Percentiles rank a stretch among this genome's conserved stretches.
These are phyloP conservation scores for Backusella tuberculispora DNA, from an alignment of 192 early-diverging fungal genomes.

Conservation along the genomic window DNA sequence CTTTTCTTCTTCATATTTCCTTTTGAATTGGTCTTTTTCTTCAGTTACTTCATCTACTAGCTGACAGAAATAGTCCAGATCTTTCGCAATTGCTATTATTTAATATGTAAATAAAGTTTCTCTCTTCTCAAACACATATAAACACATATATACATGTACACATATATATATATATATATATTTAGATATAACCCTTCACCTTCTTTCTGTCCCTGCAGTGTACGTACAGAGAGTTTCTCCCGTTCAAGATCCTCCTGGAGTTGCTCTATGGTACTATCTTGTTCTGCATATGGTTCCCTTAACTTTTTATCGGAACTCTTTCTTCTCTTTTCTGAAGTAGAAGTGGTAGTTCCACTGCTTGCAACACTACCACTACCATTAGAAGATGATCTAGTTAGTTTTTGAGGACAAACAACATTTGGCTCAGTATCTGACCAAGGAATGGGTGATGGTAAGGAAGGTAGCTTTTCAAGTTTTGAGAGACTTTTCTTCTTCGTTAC, in stretches of 20 bases:
- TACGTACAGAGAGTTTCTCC: conserved; percentile 22
- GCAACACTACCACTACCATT: conserved; percentile 2
- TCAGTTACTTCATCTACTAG: conserved; percentile 33
- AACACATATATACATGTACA: not conserved
- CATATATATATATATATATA: not conserved
- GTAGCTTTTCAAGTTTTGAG: not conserved
- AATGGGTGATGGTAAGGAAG: not conserved
- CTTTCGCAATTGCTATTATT: conserved; percentile 34
- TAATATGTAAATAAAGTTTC: not conserved
- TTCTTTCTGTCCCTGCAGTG: conserved; percentile 42
- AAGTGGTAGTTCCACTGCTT: not conserved
- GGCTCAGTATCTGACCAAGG: not conserved
- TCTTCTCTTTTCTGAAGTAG: not conserved
- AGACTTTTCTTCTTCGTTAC: not conserved
- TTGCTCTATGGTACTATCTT: not conserved
- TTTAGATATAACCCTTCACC: conserved; percentile 16
- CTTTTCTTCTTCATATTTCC: conserved; percentile 39
- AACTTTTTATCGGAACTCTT: not conserved
- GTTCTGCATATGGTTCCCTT: not conserved
- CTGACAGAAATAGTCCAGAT: conserved; percentile 39
- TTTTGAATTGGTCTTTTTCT: conserved; percentile 28
- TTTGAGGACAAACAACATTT: not conserved
- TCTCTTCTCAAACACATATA: not conserved
- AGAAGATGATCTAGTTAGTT: conserved; percentile 6
- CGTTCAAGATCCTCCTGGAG: conserved; percentile 23